Percentiles rank a stretch among this genome's conserved stretches.
Conservation (phyloP, 768 basidiomycete genomes). For the Neoboletus brunneissimus region DNA sequence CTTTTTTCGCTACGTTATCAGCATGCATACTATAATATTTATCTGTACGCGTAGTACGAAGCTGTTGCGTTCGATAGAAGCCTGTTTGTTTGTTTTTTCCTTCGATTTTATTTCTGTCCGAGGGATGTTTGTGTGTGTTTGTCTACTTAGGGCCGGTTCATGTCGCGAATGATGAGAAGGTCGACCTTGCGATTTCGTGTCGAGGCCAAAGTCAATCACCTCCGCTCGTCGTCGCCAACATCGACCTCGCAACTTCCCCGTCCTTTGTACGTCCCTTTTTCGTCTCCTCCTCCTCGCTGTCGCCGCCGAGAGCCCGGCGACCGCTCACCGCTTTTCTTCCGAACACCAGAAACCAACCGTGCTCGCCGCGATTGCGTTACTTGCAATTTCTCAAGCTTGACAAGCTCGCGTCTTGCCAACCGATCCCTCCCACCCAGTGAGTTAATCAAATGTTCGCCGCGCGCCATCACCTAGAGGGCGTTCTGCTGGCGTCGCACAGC, state of each 20-base stretch:
- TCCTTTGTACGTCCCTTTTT: slow-evolving; percentile 19
- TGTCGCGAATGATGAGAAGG: slow-evolving; percentile 22
- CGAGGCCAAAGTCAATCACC: slow-evolving; percentile 26
- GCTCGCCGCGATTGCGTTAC: slow-evolving; percentile 29
- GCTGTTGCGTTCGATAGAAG: not conserved
- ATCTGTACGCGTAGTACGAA: slow-evolving; percentile 23
- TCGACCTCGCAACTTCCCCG: slow-evolving; percentile 21
- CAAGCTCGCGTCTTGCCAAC: slow-evolving; percentile 20
- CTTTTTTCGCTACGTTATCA: slow-evolving; percentile 19
- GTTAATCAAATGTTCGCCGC: slow-evolving; percentile 3
- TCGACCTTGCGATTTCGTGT: slow-evolving; percentile 26
- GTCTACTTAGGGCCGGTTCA: slow-evolving; percentile 34
- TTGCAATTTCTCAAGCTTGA: slow-evolving; percentile 19
- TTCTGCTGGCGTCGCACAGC: slow-evolving; percentile 23
- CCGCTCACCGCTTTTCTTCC: slow-evolving; percentile 23
- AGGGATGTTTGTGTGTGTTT: slow-evolving; percentile 30
- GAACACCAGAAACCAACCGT: slow-evolving; percentile 24
- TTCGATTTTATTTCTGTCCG: not conserved
- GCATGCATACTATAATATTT: slow-evolving; percentile 26
- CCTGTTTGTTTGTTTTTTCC: not conserved
- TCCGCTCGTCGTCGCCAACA: slow-evolving; percentile 30
- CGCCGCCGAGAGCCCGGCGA: not conserved
- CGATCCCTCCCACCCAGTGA: slow-evolving; percentile 22
- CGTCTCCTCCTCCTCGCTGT: not conserved
- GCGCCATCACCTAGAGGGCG: slow-evolving; percentile 6